Base-by-base conservation (phyloP, 1,284 basidiomycete genomes). In the Papiliotrema fonsecae region DNA sequence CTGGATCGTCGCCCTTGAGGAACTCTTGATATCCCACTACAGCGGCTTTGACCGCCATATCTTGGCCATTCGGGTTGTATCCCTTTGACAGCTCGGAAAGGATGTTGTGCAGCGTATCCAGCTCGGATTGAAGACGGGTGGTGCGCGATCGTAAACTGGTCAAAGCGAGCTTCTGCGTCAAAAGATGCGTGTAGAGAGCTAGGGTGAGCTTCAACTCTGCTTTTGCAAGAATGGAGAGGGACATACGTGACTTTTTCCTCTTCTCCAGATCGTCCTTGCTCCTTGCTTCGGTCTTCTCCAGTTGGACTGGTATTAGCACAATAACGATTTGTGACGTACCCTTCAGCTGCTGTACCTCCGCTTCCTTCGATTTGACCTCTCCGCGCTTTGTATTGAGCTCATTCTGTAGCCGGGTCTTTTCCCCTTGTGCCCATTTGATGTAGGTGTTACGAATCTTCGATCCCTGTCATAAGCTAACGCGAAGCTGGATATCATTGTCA, bases 21-120 rank as follows among this genome's bases (percentile, higher is more conserved):
- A 85, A 81, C 49, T 85, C 82, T 65, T 90, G 87, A 83, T 89
- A 97, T 11, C 91, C 92, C 39, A 91, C 84, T 6, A 97, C 92
- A 16, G 94, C 93, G 58, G 93, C 92, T 36, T 97, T 83, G 51
- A 97, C 94, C 9, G 90, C 93, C 94, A 98, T 97, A 68, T 98
- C 94, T 71, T 75, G 73, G 71, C 97, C 97, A 73, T 98, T 98
- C 21, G 94, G 94, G 72, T 98, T 98, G 77, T 97, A 97, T 0
- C 86, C 85, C 9, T 81, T 80, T 11, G 88, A 82, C 3, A 98
- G 80, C 31, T 85, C 79, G 50, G 85, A 81, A 14, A 98, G 79
- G 45, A 97, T 86, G n/a, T 84, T 81, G n/a, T 85, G 85, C 2
- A 98, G 80, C 24, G 82, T 79, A 53, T 82, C 79, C 60, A 93